These are phyloP conservation scores for Sphaerobolus stellatus DNA, from an alignment of 1,284 basidiomycete genomes.

Conservation along the genomic window DNA sequence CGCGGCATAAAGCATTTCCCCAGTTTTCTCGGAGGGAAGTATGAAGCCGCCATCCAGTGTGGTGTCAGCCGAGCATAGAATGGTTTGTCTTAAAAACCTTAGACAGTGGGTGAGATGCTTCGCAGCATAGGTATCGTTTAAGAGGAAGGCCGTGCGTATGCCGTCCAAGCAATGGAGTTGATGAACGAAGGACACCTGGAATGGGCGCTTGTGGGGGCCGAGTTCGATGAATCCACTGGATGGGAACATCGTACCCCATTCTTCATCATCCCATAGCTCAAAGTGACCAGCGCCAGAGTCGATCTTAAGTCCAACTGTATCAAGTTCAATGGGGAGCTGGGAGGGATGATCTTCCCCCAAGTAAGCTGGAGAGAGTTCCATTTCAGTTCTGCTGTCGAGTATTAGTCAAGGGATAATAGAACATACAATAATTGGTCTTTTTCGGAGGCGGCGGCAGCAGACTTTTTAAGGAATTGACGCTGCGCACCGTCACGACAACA, in stretches of 20 bases:
- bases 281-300: slow-evolving; percentile 15
- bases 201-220: slow-evolving; percentile 31
- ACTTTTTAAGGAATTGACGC: too few species aligned
- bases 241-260: slow-evolving; percentile 38
- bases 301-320: slow-evolving; percentile 15
- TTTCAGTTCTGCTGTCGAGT: too few species aligned
- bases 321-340: slow-evolving; percentile 20
- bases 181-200: slow-evolving; percentile 35
- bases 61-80: slow-evolving; percentile 40
- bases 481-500: too few species aligned
- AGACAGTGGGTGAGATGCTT: slow-evolving; percentile 41
- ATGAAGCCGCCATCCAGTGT: too few species aligned
- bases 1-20: slow-evolving; percentile 20
- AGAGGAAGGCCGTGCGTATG: slow-evolving; percentile 29
- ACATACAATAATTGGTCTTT: too few species aligned
- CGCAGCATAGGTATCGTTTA: slow-evolving; percentile 26
- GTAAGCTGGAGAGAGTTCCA: slow-evolving; percentile 18
- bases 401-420: too few species aligned
- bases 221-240: slow-evolving; percentile 34
- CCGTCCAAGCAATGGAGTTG: slow-evolving; percentile 38
- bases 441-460: too few species aligned
- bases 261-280: slow-evolving; percentile 28
- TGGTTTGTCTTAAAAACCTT: slow-evolving; percentile 38
- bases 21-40: slow-evolving; percentile 18
- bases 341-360: slow-evolving; percentile 22